phyloP scores from a whole-genome alignment of 169 alveolate species.

The Cryptosporidium canis region DNA sequence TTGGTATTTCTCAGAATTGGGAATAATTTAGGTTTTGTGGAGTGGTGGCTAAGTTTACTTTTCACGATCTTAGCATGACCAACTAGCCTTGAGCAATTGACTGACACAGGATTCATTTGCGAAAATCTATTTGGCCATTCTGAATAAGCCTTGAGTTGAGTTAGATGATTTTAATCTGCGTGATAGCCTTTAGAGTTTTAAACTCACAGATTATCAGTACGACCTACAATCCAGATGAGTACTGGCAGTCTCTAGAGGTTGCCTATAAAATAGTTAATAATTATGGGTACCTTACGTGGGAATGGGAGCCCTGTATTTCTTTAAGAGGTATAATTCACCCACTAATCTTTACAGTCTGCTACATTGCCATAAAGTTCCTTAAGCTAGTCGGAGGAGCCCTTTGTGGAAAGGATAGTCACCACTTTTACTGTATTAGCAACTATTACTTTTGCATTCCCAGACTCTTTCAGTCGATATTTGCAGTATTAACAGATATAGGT shows the following conservation, averaged over 20 bases:
- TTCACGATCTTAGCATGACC: too few species aligned
- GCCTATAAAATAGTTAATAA: constrained; percentile 79
- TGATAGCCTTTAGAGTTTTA: constrained; percentile 40
- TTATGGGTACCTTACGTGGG: constrained; percentile 84
- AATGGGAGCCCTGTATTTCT: constrained; percentile 82
- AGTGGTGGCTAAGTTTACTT: too few species aligned
- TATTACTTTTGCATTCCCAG: constrained; percentile 77
- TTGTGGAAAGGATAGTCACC: constrained; percentile 41
- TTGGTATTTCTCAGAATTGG: not conserved
- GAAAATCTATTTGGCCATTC: not conserved
- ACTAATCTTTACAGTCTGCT: constrained; percentile 74
- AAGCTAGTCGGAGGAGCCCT: not conserved
- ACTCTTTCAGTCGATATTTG: constrained; percentile 76
- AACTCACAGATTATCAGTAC: constrained; percentile 75
- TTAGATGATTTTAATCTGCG: not conserved
- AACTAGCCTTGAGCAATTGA: too few species aligned
- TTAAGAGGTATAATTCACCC: constrained; percentile 81
- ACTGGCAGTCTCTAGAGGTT: constrained; percentile 83
- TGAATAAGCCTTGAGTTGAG: not conserved
- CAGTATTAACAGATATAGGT: constrained; percentile 77
- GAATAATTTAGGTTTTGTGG: too few species aligned
- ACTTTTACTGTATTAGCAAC: constrained; percentile 5
- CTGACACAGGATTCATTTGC: not conserved
- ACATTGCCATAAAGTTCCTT: constrained; percentile 69
- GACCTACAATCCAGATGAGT: constrained; percentile 82